Evolutionary conservation across 1,139 yeast species (phyloP), one percentile per base, ranked within the genome.

Genomic region (Sugiyamaella sp.): DNA sequence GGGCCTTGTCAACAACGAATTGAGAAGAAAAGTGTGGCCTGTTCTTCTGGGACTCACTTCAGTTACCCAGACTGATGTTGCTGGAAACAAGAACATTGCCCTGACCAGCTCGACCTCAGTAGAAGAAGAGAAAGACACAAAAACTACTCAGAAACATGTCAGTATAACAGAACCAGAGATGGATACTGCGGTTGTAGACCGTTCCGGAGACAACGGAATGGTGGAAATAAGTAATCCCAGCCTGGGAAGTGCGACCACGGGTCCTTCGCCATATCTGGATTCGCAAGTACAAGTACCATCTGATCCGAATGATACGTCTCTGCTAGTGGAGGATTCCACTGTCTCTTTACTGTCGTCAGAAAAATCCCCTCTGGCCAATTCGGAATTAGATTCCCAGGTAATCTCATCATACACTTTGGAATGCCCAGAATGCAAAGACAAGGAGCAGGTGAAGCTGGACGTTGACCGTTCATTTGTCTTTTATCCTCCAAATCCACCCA

Each of bases 401-500:
- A 43, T 10, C 3, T 12, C 37, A 17, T 27, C 35, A 5, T 29
- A 17, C 9, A 10, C 40, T 19, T 29, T 29, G 35, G 25, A 9
- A 3, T 14, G 39, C 14, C 41, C 40, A 2, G 5, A 16, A 10
- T 48, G 52, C 35, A 74, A 71, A 43, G 97, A 90, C 64, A 93
- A 87, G 66, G 80, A 79, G 16, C 99, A 93, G 69, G 90, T 90
- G 1, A 69, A 72, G 50, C 76, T 89, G 53, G 99, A 91, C 69
- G 85, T 89, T 4, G 80, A 81, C 24, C 71, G 98, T 41, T 82
- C 95, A 10, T 87, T 85, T 57, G 67, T 64, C n/a, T 64, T 53
- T 50, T 66, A 64, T 45, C 68, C 68, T 1, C 33, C 39, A 5
- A 46, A 46, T 16, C 44, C 44, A 8, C 56, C 54, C 19, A 39